These are phyloP conservation scores for Arxiozyma telluris DNA, from an alignment of 1,139 yeast genomes.

Conservation along the genomic window DNA sequence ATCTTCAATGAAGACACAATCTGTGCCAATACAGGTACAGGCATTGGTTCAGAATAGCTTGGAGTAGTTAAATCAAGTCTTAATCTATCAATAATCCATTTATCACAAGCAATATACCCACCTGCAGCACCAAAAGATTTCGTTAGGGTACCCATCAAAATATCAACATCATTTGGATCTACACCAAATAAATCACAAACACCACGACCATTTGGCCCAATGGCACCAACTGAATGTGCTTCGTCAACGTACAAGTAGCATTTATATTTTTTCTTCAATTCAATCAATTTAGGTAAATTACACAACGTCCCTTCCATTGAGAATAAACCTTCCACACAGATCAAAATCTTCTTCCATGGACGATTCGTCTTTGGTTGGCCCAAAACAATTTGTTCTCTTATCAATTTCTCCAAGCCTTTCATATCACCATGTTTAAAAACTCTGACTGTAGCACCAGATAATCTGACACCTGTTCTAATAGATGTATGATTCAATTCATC, in stretches of 20 bases:
- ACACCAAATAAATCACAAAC: conserved; percentile 87
- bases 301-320: conserved; percentile 98
- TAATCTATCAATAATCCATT: conserved; percentile 59
- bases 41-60: conserved; percentile 71
- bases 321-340: conserved; percentile 92
- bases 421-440: conserved; percentile 90
- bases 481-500: conserved; percentile 96
- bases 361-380: conserved; percentile 97
- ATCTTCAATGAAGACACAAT: conserved; percentile 72
- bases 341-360: conserved; percentile 91
- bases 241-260: conserved; percentile 89
- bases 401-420: conserved; percentile 64
- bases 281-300: conserved; percentile 69
- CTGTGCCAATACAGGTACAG: conserved; percentile 89
- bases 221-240: conserved; percentile 97
- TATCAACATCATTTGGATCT: conserved; percentile 65
- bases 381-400: conserved; percentile 83
- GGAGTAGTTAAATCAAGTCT: conserved; percentile 68
- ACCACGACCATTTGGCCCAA: conserved; percentile 91
- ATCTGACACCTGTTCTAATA: conserved; percentile 86
- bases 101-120: conserved; percentile 80
- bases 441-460: conserved; percentile 88
- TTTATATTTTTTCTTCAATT: conserved; percentile 74
- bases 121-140: conserved; percentile 99
- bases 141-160: conserved; percentile 95